Evolutionary conservation across 1,284 basidiomycete genomes (phyloP).

Genomic region (Ceratobasidium sp.): DNA sequence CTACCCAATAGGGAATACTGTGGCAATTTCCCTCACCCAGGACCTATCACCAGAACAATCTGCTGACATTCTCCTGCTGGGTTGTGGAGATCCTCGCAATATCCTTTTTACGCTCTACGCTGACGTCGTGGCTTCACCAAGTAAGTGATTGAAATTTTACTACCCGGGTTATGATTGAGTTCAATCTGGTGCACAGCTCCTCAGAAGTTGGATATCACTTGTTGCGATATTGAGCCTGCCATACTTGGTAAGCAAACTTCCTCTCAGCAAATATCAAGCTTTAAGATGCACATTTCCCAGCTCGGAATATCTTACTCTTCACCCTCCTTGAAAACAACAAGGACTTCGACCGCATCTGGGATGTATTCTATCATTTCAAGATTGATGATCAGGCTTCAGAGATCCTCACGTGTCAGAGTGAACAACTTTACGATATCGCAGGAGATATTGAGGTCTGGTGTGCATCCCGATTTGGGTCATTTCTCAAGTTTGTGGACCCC

Average conservation of each 20-base stretch:
- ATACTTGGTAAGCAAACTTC: conserved; percentile 57
- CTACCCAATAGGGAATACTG: background rate
- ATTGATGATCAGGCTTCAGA: background rate
- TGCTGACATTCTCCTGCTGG: conserved; percentile 15
- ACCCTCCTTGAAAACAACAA: background rate
- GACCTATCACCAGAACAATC: conserved; percentile 26
- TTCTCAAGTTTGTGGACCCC: conserved; percentile 8
- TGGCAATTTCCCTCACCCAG: conserved; percentile 13
- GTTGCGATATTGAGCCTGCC: conserved; percentile 64
- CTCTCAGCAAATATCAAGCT: background rate
- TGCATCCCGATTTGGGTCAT: background rate
- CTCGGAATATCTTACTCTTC: conserved; percentile 24
- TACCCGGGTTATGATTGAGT: background rate
- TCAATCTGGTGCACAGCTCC: conserved; percentile 47
- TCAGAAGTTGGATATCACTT: conserved; percentile 64
- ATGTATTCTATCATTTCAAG: conserved; percentile 31
- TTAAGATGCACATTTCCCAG: conserved; percentile 44
- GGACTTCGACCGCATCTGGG: conserved; percentile 3
- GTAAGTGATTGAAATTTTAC: background rate
- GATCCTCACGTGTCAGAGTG: background rate
- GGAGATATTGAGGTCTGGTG: background rate
- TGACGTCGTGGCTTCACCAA: background rate
- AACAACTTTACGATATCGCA: background rate
- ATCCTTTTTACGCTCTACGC: conserved; percentile 12
- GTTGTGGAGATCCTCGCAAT: conserved; percentile 8